These are phyloP conservation scores for Spirogloea muscicola DNA, from an alignment of 139 green algal species.

Conservation along the genomic window DNA sequence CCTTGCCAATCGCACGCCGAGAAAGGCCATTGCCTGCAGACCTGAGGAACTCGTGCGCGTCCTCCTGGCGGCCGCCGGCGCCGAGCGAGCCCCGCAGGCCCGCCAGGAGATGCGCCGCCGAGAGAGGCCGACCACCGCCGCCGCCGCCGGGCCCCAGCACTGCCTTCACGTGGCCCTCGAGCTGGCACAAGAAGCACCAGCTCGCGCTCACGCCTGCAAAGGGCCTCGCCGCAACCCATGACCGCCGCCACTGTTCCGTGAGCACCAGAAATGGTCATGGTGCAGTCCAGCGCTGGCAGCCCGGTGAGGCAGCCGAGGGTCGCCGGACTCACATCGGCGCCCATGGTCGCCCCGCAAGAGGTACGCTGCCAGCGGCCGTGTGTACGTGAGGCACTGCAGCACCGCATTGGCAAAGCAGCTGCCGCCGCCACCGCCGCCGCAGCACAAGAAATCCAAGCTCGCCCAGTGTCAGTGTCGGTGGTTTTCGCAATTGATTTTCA, in stretches of 20 bases:
- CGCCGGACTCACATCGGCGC: conserved; percentile 1
- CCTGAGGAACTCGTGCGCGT: conserved; percentile 42
- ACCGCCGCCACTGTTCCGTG: no score
- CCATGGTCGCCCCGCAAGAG: conserved; percentile 6
- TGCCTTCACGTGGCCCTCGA: conserved; percentile 9
- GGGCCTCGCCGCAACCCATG: background rate
- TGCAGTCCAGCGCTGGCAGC: no score
- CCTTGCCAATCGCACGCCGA: background rate
- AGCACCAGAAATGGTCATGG: no score
- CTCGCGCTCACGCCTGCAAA: conserved; percentile 4
- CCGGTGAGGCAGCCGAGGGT: no score
- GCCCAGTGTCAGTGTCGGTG: no score
- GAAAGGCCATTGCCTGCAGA: conserved; percentile 3
- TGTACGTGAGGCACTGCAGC: conserved; percentile 49
- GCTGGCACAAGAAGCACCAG: conserved; percentile 28
- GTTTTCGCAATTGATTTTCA: no score
- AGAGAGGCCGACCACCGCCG: background rate
- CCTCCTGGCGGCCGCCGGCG: conserved; percentile 25
- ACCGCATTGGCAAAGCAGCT: conserved; percentile 47
- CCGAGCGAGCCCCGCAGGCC: conserved; percentile 9
- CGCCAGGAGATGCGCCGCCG: background rate
- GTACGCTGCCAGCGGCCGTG: conserved; percentile 32
- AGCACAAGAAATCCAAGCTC: no score
- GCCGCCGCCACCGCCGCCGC: background rate
- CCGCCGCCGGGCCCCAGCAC: background rate